Evolutionary conservation across 139 green algal species (phyloP), one percentile per base, ranked within the genome.

Genomic region (Tetraselmis chui): DNA sequence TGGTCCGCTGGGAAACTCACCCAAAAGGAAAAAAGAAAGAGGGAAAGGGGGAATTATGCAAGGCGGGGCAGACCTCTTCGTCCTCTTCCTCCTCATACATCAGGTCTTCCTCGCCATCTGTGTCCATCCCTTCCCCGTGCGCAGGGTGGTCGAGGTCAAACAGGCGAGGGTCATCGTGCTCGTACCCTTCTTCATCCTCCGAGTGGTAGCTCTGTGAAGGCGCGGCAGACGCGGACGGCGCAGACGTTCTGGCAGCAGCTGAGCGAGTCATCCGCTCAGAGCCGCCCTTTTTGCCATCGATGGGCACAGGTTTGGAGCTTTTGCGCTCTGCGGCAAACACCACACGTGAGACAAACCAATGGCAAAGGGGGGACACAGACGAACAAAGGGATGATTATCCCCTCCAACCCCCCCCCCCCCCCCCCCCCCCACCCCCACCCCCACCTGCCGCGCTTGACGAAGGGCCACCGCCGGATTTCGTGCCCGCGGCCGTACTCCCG

Each of bases 221-320:
- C 75, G 29, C 75, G 23, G 78, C 78, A 79, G 86, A 82, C 29
- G 79, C 86, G 29, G 80, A 78, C 1, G 88, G 86, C 30, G 84
- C 89, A 26, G 87, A 86, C 18, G 83, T 77, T 1, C 84, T 74
- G 0, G 87, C 86, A 18, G 86, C 88, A 76, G 91, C 84, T 1
- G 90, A 84, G 0, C 91, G 85, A 25, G 92, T 95, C 85, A 94
- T 82, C n/a, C 88, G 88, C 59, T 81, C 79, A 31, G 45, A 5
- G 11, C 45, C 18, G 45, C 45, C 45, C 45, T 67, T 67, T 18
- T 67, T 67, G 45, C 18, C 45, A 18, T 67, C 45, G 45, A 67
- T 67, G 11, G 45, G 45, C 45, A 67, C 18, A 18, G 45, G 45
- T 18, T 67, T 67, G 18, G 45, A 67, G 45, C 11, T 67, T 18